Percentiles rank a stretch among this genome's conserved stretches.
These are phyloP conservation scores for Phyllosticta paracitricarpa DNA, from an alignment of 2,329 filamentous ascomycete species.

Conservation along the genomic window DNA sequence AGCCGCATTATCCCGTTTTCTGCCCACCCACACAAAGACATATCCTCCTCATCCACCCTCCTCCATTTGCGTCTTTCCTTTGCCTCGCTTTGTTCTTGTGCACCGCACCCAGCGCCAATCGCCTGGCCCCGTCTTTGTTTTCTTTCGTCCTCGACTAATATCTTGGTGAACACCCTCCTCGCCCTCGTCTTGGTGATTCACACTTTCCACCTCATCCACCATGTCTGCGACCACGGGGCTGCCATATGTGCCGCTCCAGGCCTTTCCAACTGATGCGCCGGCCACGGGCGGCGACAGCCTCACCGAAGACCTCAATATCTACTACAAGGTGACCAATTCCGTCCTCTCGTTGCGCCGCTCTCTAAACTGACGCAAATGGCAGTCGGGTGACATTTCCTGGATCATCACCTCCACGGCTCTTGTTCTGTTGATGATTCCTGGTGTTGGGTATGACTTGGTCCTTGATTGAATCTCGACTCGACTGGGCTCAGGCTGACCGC, in stretches of 20 bases:
- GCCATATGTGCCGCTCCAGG: slow-evolving; percentile 25
- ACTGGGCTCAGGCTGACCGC: neutral
- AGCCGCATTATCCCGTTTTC: neutral
- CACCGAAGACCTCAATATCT: slow-evolving; percentile 67
- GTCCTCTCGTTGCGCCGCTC: neutral
- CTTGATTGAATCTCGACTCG: neutral
- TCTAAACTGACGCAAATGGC: slow-evolving; percentile 1
- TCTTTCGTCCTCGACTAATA: neutral
- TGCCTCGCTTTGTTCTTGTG: neutral
- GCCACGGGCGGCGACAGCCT: slow-evolving; percentile 57
- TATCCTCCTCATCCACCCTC: neutral
- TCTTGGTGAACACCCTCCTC: neutral
- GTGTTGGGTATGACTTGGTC: slow-evolving; percentile 52
- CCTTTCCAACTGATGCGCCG: slow-evolving; percentile 46
- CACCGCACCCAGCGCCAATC: neutral
- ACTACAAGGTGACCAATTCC: slow-evolving; percentile 56
- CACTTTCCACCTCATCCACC: neutral
- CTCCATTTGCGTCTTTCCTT: neutral
- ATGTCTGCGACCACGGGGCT: slow-evolving; percentile 23
- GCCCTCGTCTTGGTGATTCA: neutral
- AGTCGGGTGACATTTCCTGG: slow-evolving; percentile 78
- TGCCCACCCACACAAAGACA: neutral
- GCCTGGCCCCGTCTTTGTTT: neutral
- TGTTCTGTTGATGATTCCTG: slow-evolving; percentile 86
- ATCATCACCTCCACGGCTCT: slow-evolving; percentile 66